phyloP scores from a whole-genome alignment of 2,329 filamentous ascomycete species.

The Ceratocystis alfenasii region DNA sequence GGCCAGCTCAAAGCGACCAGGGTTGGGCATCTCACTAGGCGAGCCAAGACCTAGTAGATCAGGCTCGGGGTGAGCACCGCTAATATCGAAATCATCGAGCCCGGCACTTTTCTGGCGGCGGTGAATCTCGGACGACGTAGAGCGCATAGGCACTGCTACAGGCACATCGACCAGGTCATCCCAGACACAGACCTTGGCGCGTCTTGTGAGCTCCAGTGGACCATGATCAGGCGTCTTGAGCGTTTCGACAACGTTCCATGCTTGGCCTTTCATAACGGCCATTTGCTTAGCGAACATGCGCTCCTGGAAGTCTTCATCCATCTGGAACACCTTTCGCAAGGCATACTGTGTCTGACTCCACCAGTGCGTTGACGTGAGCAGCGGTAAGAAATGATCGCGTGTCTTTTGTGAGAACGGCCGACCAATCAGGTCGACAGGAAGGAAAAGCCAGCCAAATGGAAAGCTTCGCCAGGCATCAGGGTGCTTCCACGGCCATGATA shows the following conservation, averaged over 20 bases:
- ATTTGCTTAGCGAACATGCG: conserved; percentile 98
- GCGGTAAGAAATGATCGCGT: conserved; percentile 84
- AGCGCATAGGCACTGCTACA: conserved; percentile 79
- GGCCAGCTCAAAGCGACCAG: conserved; percentile 61
- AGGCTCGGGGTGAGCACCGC: conserved; percentile 34
- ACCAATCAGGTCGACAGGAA: conserved; percentile 91
- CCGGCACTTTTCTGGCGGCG: conserved; percentile 41
- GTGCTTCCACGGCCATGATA: conserved; percentile 99
- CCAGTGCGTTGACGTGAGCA: conserved; percentile 90
- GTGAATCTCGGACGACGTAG: conserved; percentile 72
- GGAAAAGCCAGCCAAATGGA: conserved; percentile 95
- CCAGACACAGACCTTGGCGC: conserved; percentile 91
- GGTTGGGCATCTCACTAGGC: conserved; percentile 57
- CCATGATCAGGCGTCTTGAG: conserved; percentile 87
- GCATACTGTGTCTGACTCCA: conserved; percentile 90
- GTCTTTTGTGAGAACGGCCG: conserved; percentile 92
- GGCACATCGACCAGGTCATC: conserved; percentile 95
- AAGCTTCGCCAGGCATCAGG: conserved; percentile 86
- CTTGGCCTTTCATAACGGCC: conserved; percentile 97
- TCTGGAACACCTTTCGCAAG: conserved; percentile 73
- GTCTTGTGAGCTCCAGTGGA: conserved; percentile 79
- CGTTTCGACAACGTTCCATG: conserved; percentile 98
- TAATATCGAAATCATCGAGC: conserved; percentile 84
- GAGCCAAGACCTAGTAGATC: conserved; percentile 61
- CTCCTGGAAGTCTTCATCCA: conserved; percentile 93